These are phyloP conservation scores for Pseudotsuga menziesii DNA, from an alignment of 75 land plant genomes.

Conservation along the genomic window DNA sequence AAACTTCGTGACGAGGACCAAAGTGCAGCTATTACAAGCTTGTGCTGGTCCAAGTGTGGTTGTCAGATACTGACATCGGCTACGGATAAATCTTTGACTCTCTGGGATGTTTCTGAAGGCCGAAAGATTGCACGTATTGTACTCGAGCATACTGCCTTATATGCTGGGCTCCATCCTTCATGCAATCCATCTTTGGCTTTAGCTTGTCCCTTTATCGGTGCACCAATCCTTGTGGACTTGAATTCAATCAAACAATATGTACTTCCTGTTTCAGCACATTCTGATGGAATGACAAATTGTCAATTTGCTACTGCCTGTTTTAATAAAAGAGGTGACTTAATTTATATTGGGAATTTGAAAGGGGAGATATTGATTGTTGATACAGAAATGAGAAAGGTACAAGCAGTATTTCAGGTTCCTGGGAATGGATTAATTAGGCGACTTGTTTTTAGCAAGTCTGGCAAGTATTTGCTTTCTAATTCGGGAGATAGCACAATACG, in stretches of 20 bases:
- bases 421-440: slow-evolving; percentile 4
- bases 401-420: slow-evolving; percentile 12
- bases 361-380: slow-evolving; percentile 40
- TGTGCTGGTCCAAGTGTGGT: slow-evolving; percentile 96
- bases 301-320: too few relatives aligned
- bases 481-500: too few relatives aligned
- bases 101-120: slow-evolving; percentile 80
- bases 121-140: slow-evolving; percentile 44
- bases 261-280: too few relatives aligned
- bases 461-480: slow-evolving; percentile 86
- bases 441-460: slow-evolving; percentile 83
- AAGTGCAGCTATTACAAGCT: slow-evolving; percentile 74
- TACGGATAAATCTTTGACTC: slow-evolving; percentile 75
- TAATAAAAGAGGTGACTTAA: too few relatives aligned
- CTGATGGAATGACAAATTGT: too few relatives aligned
- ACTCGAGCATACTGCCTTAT: slow-evolving; percentile 70
- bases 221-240: slow-evolving; percentile 88
- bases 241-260: slow-evolving; percentile 35
- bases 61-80: slow-evolving; percentile 72
- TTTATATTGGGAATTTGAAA: too few relatives aligned
- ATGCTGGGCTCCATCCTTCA: slow-evolving; percentile 77
- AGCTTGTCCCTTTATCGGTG: slow-evolving; percentile 84
- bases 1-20: slow-evolving; percentile 71
- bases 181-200: slow-evolving; percentile 60
- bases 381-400: slow-evolving; percentile 34